Percentiles rank a stretch among this genome's conserved stretches.
Conservation (phyloP, 208 protist genomes). For the Trypanosoma vivax region DNA sequence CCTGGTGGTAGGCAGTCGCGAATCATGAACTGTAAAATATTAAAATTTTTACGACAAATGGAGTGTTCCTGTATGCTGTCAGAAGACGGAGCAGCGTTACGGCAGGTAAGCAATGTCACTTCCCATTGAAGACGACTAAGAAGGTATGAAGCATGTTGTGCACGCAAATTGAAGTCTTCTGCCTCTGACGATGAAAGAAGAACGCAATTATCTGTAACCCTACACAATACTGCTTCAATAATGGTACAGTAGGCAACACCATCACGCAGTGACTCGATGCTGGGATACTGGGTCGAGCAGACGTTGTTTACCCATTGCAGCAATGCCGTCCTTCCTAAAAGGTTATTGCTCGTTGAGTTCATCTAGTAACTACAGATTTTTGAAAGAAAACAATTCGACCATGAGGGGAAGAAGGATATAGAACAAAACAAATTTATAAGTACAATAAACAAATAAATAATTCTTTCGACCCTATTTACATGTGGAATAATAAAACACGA, state of each 20-base stretch:
- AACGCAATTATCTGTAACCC: slow-evolving; percentile 54
- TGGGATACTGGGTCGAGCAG: slow-evolving; percentile 68
- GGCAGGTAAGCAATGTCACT: slow-evolving; percentile 49
- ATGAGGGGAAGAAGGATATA: too few relatives aligned
- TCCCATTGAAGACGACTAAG: slow-evolving; percentile 49
- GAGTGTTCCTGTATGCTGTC: slow-evolving; percentile 39
- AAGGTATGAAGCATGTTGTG: slow-evolving; percentile 20
- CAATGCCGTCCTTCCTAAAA: slow-evolving; percentile 54
- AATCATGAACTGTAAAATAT: slow-evolving; percentile 65
- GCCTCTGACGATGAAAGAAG: slow-evolving; percentile 26
- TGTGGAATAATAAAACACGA: too few relatives aligned
- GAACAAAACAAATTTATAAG: too few relatives aligned
- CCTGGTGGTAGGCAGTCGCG: slow-evolving; percentile 45
- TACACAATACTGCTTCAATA: slow-evolving; percentile 55
- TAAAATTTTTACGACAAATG: slow-evolving; percentile 56
- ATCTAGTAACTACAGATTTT: too few relatives aligned
- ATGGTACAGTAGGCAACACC: slow-evolving; percentile 77
- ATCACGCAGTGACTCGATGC: slow-evolving; percentile 74
- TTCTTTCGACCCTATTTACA: too few relatives aligned
- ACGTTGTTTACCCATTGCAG: slow-evolving; percentile 78
- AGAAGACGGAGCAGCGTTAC: slow-evolving; percentile 43
- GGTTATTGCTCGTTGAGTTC: slow-evolving; percentile 21
- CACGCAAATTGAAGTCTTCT: slow-evolving; percentile 5
- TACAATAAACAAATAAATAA: too few relatives aligned
- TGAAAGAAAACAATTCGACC: too few relatives aligned